Evolutionary conservation across 306 rosid genomes (phyloP).

Genomic region (Neltuma alba): DNA sequence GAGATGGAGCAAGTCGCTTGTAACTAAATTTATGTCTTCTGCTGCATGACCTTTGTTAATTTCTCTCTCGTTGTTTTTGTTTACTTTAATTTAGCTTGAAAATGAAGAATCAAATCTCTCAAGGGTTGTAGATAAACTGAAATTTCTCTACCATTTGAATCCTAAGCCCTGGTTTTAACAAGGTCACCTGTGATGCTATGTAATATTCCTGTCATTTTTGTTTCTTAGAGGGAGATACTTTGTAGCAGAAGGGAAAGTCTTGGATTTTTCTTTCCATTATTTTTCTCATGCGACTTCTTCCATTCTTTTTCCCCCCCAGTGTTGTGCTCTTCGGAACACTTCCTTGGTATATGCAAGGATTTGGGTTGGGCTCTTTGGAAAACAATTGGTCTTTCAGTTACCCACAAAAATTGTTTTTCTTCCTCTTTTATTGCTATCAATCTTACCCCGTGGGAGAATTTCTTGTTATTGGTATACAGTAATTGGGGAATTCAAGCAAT

Average conservation of each 20-base stretch:
- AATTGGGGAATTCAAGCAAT: neutral
- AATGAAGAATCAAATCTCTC: neutral
- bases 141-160: neutral
- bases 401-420: neutral
- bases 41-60: neutral
- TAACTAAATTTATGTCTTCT: neutral
- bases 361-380: too few species aligned
- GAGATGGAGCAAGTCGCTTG: neutral
- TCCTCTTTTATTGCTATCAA: neutral
- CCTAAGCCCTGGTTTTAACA: neutral
- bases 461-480: neutral
- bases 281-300: too few species aligned
- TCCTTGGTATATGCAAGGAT: neutral
- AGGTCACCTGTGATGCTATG: neutral
- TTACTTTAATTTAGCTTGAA: neutral
- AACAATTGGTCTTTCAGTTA: too few species aligned
- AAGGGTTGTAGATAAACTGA: neutral
- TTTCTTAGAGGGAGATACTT: too few species aligned
- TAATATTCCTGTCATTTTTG: neutral
- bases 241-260: too few species aligned
- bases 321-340: too few species aligned
- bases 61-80: too few species aligned
- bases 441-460: neutral
- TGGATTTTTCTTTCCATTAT: too few species aligned
- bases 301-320: too few species aligned